Evolutionary conservation across 805 yeast genomes (phyloP), one percentile per base, ranked within the genome.

Genomic region (Monosporozyma unispora): DNA sequence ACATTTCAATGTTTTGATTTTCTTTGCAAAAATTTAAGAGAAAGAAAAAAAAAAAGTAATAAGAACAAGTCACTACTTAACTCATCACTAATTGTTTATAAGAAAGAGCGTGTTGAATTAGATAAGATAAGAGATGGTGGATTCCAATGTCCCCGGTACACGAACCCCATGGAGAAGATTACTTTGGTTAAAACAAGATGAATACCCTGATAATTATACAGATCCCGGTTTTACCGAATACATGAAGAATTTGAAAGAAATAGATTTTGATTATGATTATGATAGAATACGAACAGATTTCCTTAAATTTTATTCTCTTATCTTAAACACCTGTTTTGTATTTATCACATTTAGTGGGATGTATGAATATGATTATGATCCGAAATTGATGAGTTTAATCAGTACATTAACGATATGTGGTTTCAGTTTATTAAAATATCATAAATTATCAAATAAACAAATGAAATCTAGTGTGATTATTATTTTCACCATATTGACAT

Each of bases 121-220:
- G n/a, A n/a, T n/a, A n/a, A n/a, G n/a, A n/a, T n/a, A 9, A 28
- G 33, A 11, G 6, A 28, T 28, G 33, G 33, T 28, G 33, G 33
- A 28, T 28, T 28, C 33, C 8, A 7, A 28, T 28, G 33, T 11
- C 10, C n/a, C n/a, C n/a, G 33, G 33, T 28, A 9, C 14, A 31
- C 12, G 7, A 3, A 12, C 12, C 12, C 42, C 42, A 12, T 90
- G 98, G 98, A 77, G 83, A 59, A 85, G 93, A 59, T 77, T 89
- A 37, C 74, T 91, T 11, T 93, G 96, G 83, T 76, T 84, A 31
- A 76, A 78, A 50, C 96, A 90, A 63, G 84, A 84, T 12, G 42
- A 39, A 18, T 90, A 81, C 60, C 95, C 96, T 0, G 99, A 91
- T 64, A 93, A 90, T 66, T 87, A 87, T 67, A 91, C 96, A 1